Evolutionary conservation across 768 basidiomycete species (phyloP).

Genomic region (Trametes meyenii): DNA sequence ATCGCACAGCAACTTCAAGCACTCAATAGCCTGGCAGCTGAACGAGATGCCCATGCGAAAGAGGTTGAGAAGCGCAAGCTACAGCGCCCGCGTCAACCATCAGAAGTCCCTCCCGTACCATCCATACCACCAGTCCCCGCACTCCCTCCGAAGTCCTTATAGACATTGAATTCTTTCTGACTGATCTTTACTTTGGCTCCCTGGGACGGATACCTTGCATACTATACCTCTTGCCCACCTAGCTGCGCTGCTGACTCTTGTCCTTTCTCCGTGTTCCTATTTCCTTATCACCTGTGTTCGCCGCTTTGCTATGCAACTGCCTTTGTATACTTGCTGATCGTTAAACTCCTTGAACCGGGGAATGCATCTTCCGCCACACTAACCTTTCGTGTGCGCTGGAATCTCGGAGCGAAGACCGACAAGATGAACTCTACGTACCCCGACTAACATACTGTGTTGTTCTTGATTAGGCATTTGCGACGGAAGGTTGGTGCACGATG

Average conservation of each 20-base stretch:
- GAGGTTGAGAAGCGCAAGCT: constrained; percentile 61
- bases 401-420: too few species aligned
- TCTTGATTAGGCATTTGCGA: too few species aligned
- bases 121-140: constrained; percentile 32
- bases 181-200: constrained; percentile 4
- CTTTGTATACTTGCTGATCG: constrained; percentile 16
- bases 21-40: constrained; percentile 78
- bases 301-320: constrained; percentile 11
- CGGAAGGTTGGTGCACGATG: too few species aligned
- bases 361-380: too few species aligned
- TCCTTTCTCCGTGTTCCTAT: not conserved
- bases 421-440: too few species aligned
- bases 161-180: constrained; percentile 4
- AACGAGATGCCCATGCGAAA: constrained; percentile 74
- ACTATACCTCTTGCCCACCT: constrained; percentile 29
- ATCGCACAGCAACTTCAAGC: constrained; percentile 86
- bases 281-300: constrained; percentile 3
- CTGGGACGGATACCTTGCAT: constrained; percentile 33
- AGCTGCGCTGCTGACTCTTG: not conserved
- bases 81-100: constrained; percentile 50
- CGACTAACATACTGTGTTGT: too few species aligned
- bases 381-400: too few species aligned
- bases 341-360: not conserved
- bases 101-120: constrained; percentile 36
- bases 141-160: constrained; percentile 20